phyloP scores from a whole-genome alignment of 352 stramenopile species.

The Pythium diclinum region DNA sequence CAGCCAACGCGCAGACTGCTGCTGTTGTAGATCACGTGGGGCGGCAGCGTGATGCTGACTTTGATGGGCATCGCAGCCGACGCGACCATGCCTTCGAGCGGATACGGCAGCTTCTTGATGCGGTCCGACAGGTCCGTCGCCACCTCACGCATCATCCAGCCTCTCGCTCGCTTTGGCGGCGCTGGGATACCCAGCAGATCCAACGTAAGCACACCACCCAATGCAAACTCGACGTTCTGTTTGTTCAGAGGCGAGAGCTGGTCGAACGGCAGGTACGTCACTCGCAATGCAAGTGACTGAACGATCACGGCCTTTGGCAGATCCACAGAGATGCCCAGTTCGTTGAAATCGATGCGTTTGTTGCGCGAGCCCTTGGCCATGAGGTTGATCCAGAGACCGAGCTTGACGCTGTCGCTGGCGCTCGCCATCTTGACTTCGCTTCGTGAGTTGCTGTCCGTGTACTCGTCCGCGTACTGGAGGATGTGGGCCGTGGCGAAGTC shows the following conservation, averaged over 20 bases:
- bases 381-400: conserved; percentile 75
- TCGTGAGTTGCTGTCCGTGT: conserved; percentile 47
- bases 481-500: conserved; percentile 62
- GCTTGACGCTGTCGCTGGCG: conserved; percentile 39
- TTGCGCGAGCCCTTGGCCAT: conserved; percentile 69
- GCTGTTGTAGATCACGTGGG: conserved; percentile 44
- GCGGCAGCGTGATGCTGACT: conserved; percentile 45
- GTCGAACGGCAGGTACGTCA: conserved; percentile 65
- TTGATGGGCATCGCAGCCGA: conserved; percentile 69
- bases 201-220: conserved; percentile 64
- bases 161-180: conserved; percentile 60
- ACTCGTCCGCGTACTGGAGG: conserved; percentile 75
- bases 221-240: conserved; percentile 40
- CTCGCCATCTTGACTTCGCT: conserved; percentile 72
- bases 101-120: conserved; percentile 67
- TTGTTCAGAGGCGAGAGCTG: conserved; percentile 29
- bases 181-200: conserved; percentile 67
- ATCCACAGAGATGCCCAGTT: conserved; percentile 63
- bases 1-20: conserved; percentile 49
- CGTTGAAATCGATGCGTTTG: conserved; percentile 72
- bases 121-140: conserved; percentile 37
- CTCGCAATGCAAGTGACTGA: conserved; percentile 69
- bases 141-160: conserved; percentile 79
- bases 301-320: conserved; percentile 76
- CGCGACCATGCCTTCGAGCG: conserved; percentile 67